Conservation (phyloP, 2,329 filamentous ascomycete species). For the Alternaria dauci region DNA sequence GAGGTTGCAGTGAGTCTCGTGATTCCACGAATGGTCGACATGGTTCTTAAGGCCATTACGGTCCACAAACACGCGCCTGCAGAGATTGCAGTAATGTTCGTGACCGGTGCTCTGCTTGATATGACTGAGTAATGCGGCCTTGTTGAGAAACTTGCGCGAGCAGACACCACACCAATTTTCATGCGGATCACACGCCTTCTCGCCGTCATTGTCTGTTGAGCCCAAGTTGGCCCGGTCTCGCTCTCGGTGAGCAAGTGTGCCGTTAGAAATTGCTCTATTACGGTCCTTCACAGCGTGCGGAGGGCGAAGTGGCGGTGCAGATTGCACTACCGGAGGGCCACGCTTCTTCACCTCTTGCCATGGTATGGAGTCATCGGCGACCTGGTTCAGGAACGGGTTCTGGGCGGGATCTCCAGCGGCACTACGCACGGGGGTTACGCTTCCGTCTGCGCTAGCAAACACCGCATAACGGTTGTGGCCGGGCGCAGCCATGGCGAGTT, state of each 20-base stretch:
- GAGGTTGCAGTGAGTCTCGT: conserved; percentile 43
- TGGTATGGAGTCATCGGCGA: conserved; percentile 30
- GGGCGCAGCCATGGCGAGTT: conserved; percentile 24
- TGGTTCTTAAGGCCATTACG: conserved; percentile 48
- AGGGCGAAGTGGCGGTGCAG: conserved; percentile 1
- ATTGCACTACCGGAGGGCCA: conserved; percentile 10
- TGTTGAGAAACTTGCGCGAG: conserved; percentile 32
- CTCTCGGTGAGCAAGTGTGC: background rate
- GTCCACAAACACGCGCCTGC: conserved; percentile 46
- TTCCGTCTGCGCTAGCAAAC: conserved; percentile 26
- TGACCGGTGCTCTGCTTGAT: conserved; percentile 38
- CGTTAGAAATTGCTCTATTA: background rate
- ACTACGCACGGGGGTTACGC: background rate
- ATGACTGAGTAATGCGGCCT: conserved; percentile 34
- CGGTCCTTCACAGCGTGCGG: conserved; percentile 19
- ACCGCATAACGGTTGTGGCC: conserved; percentile 38
- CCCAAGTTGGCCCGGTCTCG: conserved; percentile 16
- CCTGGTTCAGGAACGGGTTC: conserved; percentile 36
- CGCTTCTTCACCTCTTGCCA: conserved; percentile 42
- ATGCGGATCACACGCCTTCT: conserved; percentile 26
- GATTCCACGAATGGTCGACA: conserved; percentile 40
- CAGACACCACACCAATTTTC: conserved; percentile 49
- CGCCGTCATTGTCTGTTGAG: conserved; percentile 16
- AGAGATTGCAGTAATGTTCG: conserved; percentile 48
- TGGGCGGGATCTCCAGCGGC: conserved; percentile 11